These are phyloP conservation scores for Spiromyces aspiralis DNA, from an alignment of 371 early-diverging fungal species.

Conservation along the genomic window DNA sequence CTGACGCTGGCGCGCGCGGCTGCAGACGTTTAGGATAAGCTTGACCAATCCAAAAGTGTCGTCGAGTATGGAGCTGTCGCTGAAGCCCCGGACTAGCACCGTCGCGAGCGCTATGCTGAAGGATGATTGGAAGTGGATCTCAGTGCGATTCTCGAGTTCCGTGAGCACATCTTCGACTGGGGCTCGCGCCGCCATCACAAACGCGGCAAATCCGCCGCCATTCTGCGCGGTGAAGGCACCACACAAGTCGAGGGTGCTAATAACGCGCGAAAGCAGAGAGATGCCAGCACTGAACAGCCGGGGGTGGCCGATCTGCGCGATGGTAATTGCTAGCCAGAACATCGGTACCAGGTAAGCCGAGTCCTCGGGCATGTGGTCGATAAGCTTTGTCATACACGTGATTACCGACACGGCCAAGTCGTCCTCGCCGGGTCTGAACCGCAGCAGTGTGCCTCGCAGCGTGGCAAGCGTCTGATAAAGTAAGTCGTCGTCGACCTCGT, in stretches of 20 bases:
- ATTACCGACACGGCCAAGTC: conserved; percentile 65
- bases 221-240: conserved; percentile 46
- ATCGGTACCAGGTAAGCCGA: conserved; percentile 59
- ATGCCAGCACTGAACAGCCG: conserved; percentile 58
- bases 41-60: conserved; percentile 51
- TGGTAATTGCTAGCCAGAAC: conserved; percentile 78
- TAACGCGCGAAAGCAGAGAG: conserved; percentile 46
- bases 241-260: conserved; percentile 53
- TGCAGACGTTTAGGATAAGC: conserved; percentile 52
- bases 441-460: conserved; percentile 62
- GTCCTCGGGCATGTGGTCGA: conserved; percentile 59
- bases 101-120: conserved; percentile 76
- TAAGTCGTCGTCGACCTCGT: conserved; percentile 24
- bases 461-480: conserved; percentile 73
- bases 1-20: conserved; percentile 34
- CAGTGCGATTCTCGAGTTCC: conserved; percentile 52
- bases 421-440: conserved; percentile 65
- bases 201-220: conserved; percentile 29
- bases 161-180: conserved; percentile 43
- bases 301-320: conserved; percentile 69
- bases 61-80: conserved; percentile 52
- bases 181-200: conserved; percentile 55
- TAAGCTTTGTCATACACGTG: conserved; percentile 75
- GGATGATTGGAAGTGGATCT: conserved; percentile 66
- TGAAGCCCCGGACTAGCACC: conserved; percentile 65